Evolutionary conservation across 768 basidiomycete genomes (phyloP).

Genomic region (Thelephora aurantiotincta): DNA sequence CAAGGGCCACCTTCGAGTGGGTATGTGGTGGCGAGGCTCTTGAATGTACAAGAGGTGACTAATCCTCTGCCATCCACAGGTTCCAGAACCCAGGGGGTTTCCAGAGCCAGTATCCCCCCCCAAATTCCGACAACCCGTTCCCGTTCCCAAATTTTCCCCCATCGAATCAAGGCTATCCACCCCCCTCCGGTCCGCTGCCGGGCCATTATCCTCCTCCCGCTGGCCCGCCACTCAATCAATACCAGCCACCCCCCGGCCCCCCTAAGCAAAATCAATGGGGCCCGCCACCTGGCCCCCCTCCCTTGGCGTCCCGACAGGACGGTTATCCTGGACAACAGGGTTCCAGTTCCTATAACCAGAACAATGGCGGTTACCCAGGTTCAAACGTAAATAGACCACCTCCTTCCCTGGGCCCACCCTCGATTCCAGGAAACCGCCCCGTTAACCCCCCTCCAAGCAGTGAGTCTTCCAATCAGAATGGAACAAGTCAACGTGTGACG

Average conservation of each 20-base stretch:
- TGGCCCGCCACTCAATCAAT: not conserved
- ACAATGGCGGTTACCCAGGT: not conserved
- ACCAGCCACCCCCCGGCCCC: not conserved
- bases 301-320: constrained; percentile 4
- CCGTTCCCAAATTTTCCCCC: not conserved
- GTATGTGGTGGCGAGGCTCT: constrained; percentile 9
- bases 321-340: constrained; percentile 1
- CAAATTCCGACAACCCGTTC: not conserved
- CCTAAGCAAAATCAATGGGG: too few species aligned
- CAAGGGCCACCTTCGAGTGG: constrained; percentile 8
- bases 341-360: not conserved
- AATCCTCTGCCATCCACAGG: not conserved
- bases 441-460: not conserved
- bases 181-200: constrained; percentile 4
- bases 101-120: not conserved
- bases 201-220: not conserved
- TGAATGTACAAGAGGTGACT: not conserved
- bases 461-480: not conserved
- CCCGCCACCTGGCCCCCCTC: constrained; percentile 8
- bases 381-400: not conserved
- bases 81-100: not conserved
- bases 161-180: constrained; percentile 1
- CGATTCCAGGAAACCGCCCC: constrained; percentile 1
- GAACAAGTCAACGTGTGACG: constrained; percentile 1
- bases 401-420: constrained; percentile 5